These are phyloP conservation scores for Termitomyces heimii DNA, from an alignment of 768 basidiomycete species.

Conservation along the genomic window DNA sequence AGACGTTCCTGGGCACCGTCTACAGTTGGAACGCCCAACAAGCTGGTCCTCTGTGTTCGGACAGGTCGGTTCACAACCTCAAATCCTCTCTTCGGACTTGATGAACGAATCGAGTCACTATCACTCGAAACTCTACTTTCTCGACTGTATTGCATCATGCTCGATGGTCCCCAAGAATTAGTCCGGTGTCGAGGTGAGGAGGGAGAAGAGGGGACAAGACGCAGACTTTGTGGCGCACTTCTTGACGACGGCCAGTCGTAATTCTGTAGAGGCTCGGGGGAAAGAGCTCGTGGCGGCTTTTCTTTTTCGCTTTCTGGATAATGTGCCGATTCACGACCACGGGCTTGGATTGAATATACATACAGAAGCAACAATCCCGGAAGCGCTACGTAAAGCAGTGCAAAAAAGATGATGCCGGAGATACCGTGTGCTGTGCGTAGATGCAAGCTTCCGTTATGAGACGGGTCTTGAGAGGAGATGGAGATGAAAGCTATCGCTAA, in stretches of 20 bases:
- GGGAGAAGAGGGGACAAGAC: constrained; percentile 31
- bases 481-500: constrained; percentile 60
- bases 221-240: constrained; percentile 30
- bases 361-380: constrained; percentile 35
- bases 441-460: constrained; percentile 20
- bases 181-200: constrained; percentile 38
- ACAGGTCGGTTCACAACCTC: constrained; percentile 48
- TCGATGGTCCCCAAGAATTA: constrained; percentile 45
- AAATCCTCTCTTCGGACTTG: constrained; percentile 34
- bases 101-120: constrained; percentile 38
- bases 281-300: constrained; percentile 12
- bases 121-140: constrained; percentile 41
- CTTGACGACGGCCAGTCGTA: constrained; percentile 21
- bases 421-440: constrained; percentile 59
- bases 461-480: constrained; percentile 26
- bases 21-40: constrained; percentile 17
- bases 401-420: constrained; percentile 60
- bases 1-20: constrained; percentile 25
- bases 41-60: constrained; percentile 26
- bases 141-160: constrained; percentile 31
- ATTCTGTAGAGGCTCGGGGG: constrained; percentile 24
- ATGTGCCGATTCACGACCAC: neutral
- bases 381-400: constrained; percentile 49
- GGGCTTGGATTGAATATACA: constrained; percentile 3
- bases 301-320: constrained; percentile 12